Evolutionary conservation across 139 green algal genomes (phyloP).

Genomic region (Eudorina sp.): DNA sequence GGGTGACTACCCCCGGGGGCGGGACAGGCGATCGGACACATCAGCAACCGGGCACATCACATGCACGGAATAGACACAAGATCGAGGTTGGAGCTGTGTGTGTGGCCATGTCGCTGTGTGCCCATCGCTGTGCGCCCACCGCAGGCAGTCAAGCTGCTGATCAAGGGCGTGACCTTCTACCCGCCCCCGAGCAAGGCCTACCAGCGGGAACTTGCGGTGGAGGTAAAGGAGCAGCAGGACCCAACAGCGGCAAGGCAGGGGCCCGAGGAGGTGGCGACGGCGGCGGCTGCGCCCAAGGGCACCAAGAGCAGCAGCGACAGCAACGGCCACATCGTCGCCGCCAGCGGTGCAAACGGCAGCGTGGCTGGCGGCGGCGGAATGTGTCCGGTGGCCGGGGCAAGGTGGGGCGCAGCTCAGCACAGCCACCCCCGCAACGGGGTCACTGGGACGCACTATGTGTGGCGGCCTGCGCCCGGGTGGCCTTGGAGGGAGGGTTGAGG

Average conservation of each 20-base stretch:
- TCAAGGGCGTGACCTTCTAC: conserved; percentile 80
- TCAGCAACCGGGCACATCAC: too few species aligned
- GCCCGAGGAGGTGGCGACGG: background rate
- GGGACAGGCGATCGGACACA: too few species aligned
- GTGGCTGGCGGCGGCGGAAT: background rate
- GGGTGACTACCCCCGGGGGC: too few species aligned
- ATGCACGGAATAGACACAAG: too few species aligned
- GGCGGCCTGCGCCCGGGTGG: conserved; percentile 62
- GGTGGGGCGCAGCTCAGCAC: background rate
- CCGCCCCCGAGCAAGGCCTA: conserved; percentile 57
- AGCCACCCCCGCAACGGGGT: conserved; percentile 46
- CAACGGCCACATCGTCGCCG: background rate
- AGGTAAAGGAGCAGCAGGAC: background rate
- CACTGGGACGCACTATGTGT: conserved; percentile 62
- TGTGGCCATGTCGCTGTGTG: too few species aligned
- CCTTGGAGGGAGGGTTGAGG: conserved; percentile 59
- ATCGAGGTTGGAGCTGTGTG: too few species aligned
- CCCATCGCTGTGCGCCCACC: too few species aligned
- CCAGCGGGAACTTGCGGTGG: conserved; percentile 23
- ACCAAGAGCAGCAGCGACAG: background rate
- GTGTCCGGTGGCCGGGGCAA: background rate
- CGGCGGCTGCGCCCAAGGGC: background rate
- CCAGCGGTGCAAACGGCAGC: background rate
- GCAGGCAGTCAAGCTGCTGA: conserved; percentile 76
- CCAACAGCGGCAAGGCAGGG: background rate